These are phyloP conservation scores for Nicotiana tabacum DNA, from an alignment of 257 asterid species.

Conservation along the genomic window DNA sequence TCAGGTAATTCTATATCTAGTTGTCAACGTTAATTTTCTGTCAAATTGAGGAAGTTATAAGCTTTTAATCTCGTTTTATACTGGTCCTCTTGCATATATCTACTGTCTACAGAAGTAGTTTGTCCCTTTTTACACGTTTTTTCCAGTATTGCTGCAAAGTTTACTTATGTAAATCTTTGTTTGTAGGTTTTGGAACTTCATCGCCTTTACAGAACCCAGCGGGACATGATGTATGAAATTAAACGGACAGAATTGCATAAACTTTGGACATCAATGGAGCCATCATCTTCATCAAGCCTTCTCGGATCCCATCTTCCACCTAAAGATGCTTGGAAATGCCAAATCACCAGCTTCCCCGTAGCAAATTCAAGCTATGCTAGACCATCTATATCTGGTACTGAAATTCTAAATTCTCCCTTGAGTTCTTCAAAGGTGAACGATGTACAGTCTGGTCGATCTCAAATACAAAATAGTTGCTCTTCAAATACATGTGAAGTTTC, in stretches of 20 bases:
- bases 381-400: constrained; percentile 48
- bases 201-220: constrained; percentile 80
- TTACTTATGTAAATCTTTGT: constrained; percentile 15
- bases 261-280: constrained; percentile 57
- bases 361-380: constrained; percentile 45
- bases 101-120: background rate
- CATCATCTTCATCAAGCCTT: constrained; percentile 68
- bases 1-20: constrained; percentile 50
- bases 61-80: background rate
- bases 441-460: constrained; percentile 31
- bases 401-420: constrained; percentile 57
- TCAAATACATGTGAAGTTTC: constrained; percentile 44
- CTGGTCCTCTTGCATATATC: background rate
- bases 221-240: constrained; percentile 85
- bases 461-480: constrained; percentile 39
- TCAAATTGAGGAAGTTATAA: background rate
- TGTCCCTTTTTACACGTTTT: background rate
- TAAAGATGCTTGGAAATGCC: constrained; percentile 72
- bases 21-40: background rate
- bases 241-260: constrained; percentile 43
- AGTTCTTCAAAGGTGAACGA: constrained; percentile 55
- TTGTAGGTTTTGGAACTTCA: constrained; percentile 79
- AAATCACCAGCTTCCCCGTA: constrained; percentile 44
- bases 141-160: background rate
- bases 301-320: constrained; percentile 59